Base-by-base conservation (phyloP, 1,284 basidiomycete genomes). In the Bjerkandera adusta region DNA sequence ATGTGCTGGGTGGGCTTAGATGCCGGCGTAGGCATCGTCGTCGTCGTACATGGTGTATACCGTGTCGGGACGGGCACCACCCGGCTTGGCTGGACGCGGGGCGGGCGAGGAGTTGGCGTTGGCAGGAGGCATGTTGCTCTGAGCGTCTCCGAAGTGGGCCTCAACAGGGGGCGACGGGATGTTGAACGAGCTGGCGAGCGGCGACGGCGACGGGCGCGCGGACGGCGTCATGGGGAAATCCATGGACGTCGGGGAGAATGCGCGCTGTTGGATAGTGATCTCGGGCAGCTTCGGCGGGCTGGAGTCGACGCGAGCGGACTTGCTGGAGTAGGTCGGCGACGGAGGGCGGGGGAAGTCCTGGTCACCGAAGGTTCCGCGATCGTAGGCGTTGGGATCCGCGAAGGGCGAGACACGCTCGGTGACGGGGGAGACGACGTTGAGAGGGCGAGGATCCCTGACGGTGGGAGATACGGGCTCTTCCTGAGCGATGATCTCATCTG, bases 21-120 rank as follows among this genome's bases (percentile, higher is more conserved):
- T 74, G 27, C 83, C 83, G 25, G 72, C 79, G 53, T 85, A 85
- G 32, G 76, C 81, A 51, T 85, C 83, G n/a, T 77, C 75, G 26
- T 75, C 73, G 53, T 79, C 72, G 53, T 83, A 83, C 49, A 82
- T 48, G 18, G 79, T 78, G 51, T 77, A 73, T 36, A 70, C 64
- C 36, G 75, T 71, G 21, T 62, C 56, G 1, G 73, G 73, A 43
- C 73, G 65, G 53, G 61, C 61, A 13, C 40, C 34, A 12, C 41
- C 36, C 5, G 53, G 43, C 20, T 36, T 37, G 27, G 20, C 40
- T 40, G 53, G 38, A 25, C 51, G 42, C 13, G 61, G 57, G 8
- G 57, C 49, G 11, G 57, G 47, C 13, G 64, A 48, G 4, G 57
- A 48, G n/a, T 58, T 58, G 4, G 60, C 55, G 47, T 64, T 54